Evolutionary conservation across 2,329 filamentous ascomycete species (phyloP), one percentile per base, ranked within the genome.

Genomic region (Leptosphaerulina australis): DNA sequence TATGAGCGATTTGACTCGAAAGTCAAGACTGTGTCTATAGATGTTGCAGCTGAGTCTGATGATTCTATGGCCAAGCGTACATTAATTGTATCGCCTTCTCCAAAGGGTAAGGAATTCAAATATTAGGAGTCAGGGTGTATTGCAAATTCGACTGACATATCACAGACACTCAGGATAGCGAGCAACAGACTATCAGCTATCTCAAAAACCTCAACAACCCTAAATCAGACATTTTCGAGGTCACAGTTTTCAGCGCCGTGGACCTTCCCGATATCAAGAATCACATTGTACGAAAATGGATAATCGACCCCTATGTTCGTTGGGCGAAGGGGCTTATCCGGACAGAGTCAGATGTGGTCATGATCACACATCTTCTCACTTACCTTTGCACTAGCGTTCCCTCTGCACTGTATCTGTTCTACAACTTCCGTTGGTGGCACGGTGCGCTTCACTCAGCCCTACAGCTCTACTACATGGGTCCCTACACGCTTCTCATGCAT

Each of bases 401-500:
- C 1, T 90, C 86, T 56, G 88, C 87, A 0, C 53, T 85, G 7
- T 79, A 80, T 45, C 77, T 93, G 10, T 89, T 83, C 71, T 77
- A 80, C 60, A 75, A 79, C 63, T 92, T 92, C 73, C 81, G 79
- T 8, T 90, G 83, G 74, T 58, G 81, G 28, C 89, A 91, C 69
- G 89, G 81, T 8, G 59, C 89, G 12, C 59, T 85, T 21, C 89
- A 93, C 65, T 77, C 80, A 44, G 63, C 82, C 8, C 84, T 90
- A 77, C 84, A 88, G 62, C 74, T 81, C 25, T 88, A 80, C 67
- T 91, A 86, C 64, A 82, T 85, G 43, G 88, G 88, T 6, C 78
- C 85, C 1, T 93, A 90, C 73, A 93, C 88, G 0, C 78, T 93
- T 28, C 84, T 93, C 82, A 88, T 89, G 81, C 89, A 93, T 64